A percentile compares a stretch with the other conserved stretches of the same genome.
Evolutionary conservation across 805 yeast species (phyloP).

Genomic region (Saccharomycopsis sp.): DNA sequence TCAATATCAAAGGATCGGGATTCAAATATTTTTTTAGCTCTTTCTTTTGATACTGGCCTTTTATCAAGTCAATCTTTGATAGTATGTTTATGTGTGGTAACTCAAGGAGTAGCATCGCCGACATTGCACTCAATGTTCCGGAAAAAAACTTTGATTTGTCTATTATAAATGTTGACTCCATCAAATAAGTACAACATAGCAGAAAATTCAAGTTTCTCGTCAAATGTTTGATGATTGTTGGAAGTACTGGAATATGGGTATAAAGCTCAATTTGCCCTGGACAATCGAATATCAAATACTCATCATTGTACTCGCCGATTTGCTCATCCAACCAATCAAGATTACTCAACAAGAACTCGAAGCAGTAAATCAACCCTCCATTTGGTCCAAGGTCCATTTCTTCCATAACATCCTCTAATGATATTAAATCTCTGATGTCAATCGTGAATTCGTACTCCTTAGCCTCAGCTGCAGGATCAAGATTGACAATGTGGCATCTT

Average conservation of each 20-base stretch:
- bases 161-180: conserved; percentile 91
- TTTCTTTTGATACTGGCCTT: conserved; percentile 67
- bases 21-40: conserved; percentile 78
- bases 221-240: conserved; percentile 80
- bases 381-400: conserved; percentile 69
- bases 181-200: conserved; percentile 83
- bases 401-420: conserved; percentile 72
- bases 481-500: conserved; percentile 87
- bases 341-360: conserved; percentile 82
- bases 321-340: conserved; percentile 97
- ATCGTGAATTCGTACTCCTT: conserved; percentile 65
- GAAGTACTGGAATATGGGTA: conserved; percentile 90
- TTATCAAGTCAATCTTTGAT: conserved; percentile 80
- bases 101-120: conserved; percentile 93
- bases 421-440: conserved; percentile 72
- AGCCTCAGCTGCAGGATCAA: conserved; percentile 87
- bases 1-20: conserved; percentile 81
- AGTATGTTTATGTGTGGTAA: conserved; percentile 90
- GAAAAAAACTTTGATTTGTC: conserved; percentile 90
- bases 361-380: conserved; percentile 89
- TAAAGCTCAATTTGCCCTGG: conserved; percentile 96
- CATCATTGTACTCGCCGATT: conserved; percentile 93
- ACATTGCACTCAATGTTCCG: conserved; percentile 95
- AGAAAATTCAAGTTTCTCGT: conserved; percentile 74
- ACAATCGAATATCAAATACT: conserved; percentile 88